Percentiles rank a stretch among this genome's conserved stretches.
Evolutionary conservation across 176 grass and related monocot species (phyloP).

Genomic region (Luzula sylvatica): DNA sequence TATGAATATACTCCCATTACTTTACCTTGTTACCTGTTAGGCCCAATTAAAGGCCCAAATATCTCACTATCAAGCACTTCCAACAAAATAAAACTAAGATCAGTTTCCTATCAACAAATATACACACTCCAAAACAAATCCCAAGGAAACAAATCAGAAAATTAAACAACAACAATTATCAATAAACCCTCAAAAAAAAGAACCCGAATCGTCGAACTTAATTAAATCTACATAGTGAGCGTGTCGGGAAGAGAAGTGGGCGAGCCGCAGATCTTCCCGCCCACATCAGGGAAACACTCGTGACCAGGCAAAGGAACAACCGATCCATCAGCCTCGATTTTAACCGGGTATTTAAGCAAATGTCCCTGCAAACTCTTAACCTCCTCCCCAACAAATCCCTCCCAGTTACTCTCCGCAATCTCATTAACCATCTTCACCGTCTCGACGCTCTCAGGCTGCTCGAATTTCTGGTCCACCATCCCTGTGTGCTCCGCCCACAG

Average conservation of each 20-base stretch:
- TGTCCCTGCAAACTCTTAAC: conserved; percentile 46
- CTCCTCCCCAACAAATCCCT: conserved; percentile 36
- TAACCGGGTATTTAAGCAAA: conserved; percentile 71
- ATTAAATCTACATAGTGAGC: conserved; percentile 47
- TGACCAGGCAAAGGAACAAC: conserved; percentile 32
- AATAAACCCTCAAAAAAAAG: neutral
- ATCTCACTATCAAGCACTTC: neutral
- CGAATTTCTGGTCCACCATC: conserved; percentile 39
- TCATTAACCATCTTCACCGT: conserved; percentile 55
- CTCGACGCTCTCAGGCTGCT: conserved; percentile 49
- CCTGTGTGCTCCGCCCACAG: conserved; percentile 87
- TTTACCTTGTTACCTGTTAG: conserved; percentile 11
- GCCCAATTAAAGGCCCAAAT: neutral
- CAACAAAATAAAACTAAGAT: no score
- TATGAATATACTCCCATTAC: neutral
- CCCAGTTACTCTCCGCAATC: conserved; percentile 69
- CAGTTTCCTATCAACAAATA: no score
- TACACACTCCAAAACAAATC: neutral
- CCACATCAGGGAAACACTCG: conserved; percentile 78
- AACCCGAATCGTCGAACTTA: neutral
- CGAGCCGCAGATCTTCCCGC: conserved; percentile 63
- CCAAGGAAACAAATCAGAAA: neutral
- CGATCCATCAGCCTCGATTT: conserved; percentile 61
- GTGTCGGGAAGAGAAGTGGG: conserved; percentile 66
- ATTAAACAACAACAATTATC: neutral